Percentiles rank a stretch among this genome's conserved stretches.
Conservation (phyloP, 352 stramenopile species). For the Pythium dissotocum region DNA sequence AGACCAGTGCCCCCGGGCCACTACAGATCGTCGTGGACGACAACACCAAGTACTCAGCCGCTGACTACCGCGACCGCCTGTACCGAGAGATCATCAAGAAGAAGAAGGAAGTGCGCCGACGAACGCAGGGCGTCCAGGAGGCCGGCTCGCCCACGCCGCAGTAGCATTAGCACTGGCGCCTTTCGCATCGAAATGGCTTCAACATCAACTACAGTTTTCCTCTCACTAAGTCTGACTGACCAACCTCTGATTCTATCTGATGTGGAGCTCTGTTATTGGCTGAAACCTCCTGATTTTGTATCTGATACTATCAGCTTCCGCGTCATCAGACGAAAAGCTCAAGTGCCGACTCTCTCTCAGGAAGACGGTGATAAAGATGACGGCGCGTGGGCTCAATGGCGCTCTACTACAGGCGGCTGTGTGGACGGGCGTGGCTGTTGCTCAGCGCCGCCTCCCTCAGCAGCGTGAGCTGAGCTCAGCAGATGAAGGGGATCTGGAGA, state of each 20-base stretch:
- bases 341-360: slow-evolving; percentile 1
- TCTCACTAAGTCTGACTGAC: not conserved
- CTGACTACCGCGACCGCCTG: slow-evolving; percentile 92
- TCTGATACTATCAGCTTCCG: slow-evolving; percentile 21
- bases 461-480: slow-evolving; percentile 1
- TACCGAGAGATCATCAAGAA: slow-evolving; percentile 94
- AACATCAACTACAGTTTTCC: slow-evolving; percentile 7
- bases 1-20: slow-evolving; percentile 68
- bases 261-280: not conserved
- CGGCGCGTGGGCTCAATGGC: not conserved
- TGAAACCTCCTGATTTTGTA: not conserved
- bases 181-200: slow-evolving; percentile 3
- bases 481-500: not conserved
- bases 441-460: slow-evolving; percentile 13
- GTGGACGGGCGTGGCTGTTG: not conserved
- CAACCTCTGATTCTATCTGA: slow-evolving; percentile 10
- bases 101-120: slow-evolving; percentile 89
- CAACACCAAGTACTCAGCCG: slow-evolving; percentile 94
- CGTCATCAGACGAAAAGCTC: slow-evolving; percentile 1
- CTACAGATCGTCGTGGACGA: slow-evolving; percentile 91
- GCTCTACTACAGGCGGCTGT: not conserved
- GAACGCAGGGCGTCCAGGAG: slow-evolving; percentile 35
- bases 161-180: not conserved
- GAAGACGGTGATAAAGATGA: not conserved
- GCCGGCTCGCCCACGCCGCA: slow-evolving; percentile 27